Evolutionary conservation across 257 asterid species (phyloP).

Genomic region (Nicotiana attenuata): DNA sequence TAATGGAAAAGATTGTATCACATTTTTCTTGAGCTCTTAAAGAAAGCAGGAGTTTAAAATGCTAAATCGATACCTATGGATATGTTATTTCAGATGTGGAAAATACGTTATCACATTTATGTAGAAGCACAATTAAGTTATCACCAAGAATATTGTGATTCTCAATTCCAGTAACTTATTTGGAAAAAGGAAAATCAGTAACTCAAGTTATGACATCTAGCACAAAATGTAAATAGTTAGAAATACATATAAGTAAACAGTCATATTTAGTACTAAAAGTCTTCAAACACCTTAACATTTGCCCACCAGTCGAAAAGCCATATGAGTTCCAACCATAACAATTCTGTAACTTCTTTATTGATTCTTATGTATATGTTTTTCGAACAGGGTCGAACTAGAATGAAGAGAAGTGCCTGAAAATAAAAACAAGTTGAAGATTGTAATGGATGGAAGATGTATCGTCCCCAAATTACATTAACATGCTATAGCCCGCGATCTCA

Average conservation of each 20-base stretch:
- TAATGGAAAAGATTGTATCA: too few relatives aligned
- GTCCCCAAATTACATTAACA: background rate
- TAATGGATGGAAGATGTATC: background rate
- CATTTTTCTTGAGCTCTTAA: background rate
- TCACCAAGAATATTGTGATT: background rate
- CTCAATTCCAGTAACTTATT: background rate
- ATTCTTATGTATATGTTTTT: slow-evolving; percentile 53
- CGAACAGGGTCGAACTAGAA: slow-evolving; percentile 63
- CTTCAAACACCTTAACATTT: slow-evolving; percentile 55
- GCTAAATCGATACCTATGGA: background rate
- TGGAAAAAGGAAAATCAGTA: background rate
- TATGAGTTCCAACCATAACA: slow-evolving; percentile 64
- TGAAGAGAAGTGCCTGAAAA: slow-evolving; percentile 50
- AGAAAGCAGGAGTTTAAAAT: background rate
- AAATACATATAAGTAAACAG: background rate
- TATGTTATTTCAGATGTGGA: background rate
- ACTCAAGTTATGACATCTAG: background rate
- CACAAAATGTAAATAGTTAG: background rate
- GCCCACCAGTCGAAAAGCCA: slow-evolving; percentile 99
- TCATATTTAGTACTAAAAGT: background rate
- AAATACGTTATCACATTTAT: background rate
- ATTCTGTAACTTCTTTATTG: slow-evolving; percentile 58
- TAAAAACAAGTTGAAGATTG: background rate
- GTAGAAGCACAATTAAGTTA: background rate
- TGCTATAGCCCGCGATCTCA: background rate